Conservation (phyloP, 352 stramenopile genomes). For the Phytophthora meadii region DNA sequence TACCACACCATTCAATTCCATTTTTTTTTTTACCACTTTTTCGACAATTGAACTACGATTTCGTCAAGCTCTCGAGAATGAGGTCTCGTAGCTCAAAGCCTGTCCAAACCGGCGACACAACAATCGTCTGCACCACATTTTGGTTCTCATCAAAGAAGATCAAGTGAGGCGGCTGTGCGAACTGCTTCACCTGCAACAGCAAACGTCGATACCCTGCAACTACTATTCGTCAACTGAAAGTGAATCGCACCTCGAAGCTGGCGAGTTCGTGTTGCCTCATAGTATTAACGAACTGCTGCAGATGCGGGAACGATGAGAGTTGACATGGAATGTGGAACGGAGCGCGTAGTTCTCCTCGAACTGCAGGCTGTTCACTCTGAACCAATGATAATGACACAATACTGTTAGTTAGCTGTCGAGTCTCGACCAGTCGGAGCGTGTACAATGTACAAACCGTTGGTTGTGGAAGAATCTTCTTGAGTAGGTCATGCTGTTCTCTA, state of each 20-base stretch:
- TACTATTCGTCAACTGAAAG: neutral
- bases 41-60: too few relatives aligned
- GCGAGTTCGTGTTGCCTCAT: neutral
- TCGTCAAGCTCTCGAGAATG: constrained; percentile 7
- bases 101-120: constrained; percentile 47
- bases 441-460: constrained; percentile 25
- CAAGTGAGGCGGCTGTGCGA: constrained; percentile 51
- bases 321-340: constrained; percentile 48
- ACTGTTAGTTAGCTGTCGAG: too few relatives aligned
- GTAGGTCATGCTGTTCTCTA: constrained; percentile 21
- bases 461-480: constrained; percentile 25
- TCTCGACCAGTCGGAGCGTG: constrained; percentile 7
- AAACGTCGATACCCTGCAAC: neutral
- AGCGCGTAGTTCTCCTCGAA: constrained; percentile 43
- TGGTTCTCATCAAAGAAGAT: constrained; percentile 47
- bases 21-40: too few relatives aligned
- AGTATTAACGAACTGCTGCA: neutral
- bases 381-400: neutral
- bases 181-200: constrained; percentile 40
- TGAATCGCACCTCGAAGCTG: constrained; percentile 19
- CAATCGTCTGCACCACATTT: constrained; percentile 37
- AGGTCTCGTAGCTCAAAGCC: constrained; percentile 49
- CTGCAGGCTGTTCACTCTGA: constrained; percentile 27
- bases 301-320: neutral
- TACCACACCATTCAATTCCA: neutral